These are phyloP conservation scores for Gossypium sturtianum DNA, from an alignment of 345 rosid genomes.

Conservation along the genomic window DNA sequence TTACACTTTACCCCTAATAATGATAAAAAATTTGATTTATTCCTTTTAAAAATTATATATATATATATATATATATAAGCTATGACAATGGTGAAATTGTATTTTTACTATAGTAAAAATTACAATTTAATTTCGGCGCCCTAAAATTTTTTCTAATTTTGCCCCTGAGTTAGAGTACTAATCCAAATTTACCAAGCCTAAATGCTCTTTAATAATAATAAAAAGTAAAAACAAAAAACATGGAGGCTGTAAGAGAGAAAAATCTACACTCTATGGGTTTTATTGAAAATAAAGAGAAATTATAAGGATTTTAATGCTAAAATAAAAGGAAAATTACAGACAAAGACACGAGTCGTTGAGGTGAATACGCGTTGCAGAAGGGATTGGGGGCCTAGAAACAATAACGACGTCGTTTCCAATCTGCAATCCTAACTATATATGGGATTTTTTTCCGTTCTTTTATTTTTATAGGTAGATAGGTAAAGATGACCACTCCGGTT, in stretches of 20 bases:
- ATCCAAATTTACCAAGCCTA: background rate
- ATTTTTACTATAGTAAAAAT: too few relatives aligned
- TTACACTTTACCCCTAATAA: too few relatives aligned
- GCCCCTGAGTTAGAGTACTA: too few relatives aligned
- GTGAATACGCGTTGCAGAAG: background rate
- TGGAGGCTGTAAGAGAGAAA: background rate
- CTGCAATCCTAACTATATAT: background rate
- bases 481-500: conserved; percentile 53
- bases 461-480: background rate
- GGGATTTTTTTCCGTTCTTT: background rate
- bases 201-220: background rate
- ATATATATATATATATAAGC: too few relatives aligned
- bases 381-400: background rate
- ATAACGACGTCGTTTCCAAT: background rate
- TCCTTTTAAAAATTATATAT: too few relatives aligned
- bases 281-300: background rate
- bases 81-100: too few relatives aligned
- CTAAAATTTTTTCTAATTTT: fast-evolving
- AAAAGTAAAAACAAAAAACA: background rate
- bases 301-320: background rate
- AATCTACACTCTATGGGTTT: background rate
- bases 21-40: too few relatives aligned
- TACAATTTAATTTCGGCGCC: too few relatives aligned
- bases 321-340: background rate
- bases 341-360: background rate